Evolutionary conservation across 768 basidiomycete species (phyloP).

Genomic region (Trametes cingulata): DNA sequence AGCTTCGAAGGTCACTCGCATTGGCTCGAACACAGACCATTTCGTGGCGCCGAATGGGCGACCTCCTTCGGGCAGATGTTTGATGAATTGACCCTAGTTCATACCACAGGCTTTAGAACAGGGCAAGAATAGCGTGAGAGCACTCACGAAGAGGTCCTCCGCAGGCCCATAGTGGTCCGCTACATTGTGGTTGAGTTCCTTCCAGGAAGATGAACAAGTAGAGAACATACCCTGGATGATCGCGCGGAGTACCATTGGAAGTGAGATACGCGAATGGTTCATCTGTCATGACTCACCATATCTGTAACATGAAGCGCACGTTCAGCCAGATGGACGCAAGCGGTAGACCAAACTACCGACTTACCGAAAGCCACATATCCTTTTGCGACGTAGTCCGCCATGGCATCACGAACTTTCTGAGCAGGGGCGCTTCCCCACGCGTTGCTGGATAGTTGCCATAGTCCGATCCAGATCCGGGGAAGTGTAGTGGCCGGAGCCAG

Average conservation of each 20-base stretch:
- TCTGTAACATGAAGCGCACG: constrained; percentile 36
- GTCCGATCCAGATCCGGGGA: constrained; percentile 72
- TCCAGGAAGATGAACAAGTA: neutral
- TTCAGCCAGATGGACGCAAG: constrained; percentile 1
- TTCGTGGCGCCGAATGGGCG: constrained; percentile 73
- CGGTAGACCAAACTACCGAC: constrained; percentile 1
- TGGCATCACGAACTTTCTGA: constrained; percentile 60
- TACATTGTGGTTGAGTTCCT: constrained; percentile 31
- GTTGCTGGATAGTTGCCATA: constrained; percentile 82
- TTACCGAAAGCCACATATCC: constrained; percentile 65
- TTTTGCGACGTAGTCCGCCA: constrained; percentile 57
- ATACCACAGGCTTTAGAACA: neutral
- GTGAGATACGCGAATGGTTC: neutral
- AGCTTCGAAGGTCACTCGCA: constrained; percentile 47
- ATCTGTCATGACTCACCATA: constrained; percentile 45
- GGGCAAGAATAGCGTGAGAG: neutral
- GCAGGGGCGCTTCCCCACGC: constrained; percentile 79
- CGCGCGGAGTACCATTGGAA: neutral
- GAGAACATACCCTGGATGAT: constrained; percentile 17
- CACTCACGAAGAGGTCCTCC: constrained; percentile 71
- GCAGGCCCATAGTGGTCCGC: constrained; percentile 87
- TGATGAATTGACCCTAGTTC: constrained; percentile 65
- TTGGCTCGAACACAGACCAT: constrained; percentile 74
- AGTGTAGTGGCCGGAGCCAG: constrained; percentile 41
- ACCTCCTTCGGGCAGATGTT: constrained; percentile 44